These are phyloP conservation scores for Caryopteris hybrid DNA, from an alignment of 305 asterid genomes.

Conservation along the genomic window DNA sequence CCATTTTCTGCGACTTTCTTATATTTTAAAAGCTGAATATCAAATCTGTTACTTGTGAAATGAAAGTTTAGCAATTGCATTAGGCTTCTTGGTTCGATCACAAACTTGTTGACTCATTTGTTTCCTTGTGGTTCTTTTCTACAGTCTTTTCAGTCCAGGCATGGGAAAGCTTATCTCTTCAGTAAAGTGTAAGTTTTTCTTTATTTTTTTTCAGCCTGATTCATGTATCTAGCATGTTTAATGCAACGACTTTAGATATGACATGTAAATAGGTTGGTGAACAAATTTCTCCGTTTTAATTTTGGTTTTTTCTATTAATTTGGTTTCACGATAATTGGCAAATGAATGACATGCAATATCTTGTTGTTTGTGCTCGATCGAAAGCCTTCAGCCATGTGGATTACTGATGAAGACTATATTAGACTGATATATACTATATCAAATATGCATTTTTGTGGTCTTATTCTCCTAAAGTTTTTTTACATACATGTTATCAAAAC, in stretches of 20 bases:
- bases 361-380: neutral
- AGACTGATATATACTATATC: neutral
- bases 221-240: neutral
- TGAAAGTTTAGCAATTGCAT: neutral
- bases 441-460: neutral
- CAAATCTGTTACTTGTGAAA: neutral
- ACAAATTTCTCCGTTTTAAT: neutral
- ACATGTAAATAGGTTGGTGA: constrained; percentile 2
- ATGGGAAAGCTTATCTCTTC: constrained; percentile 91
- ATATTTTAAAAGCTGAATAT: neutral
- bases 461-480: neutral
- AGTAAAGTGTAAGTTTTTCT: constrained; percentile 76
- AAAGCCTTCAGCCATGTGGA: neutral
- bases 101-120: constrained; percentile 13
- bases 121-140: constrained; percentile 27
- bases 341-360: neutral
- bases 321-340: neutral
- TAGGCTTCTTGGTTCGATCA: neutral
- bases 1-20: neutral
- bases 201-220: constrained; percentile 22
- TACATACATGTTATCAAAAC: neutral
- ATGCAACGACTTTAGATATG: neutral
- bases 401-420: neutral
- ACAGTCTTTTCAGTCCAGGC: constrained; percentile 65
- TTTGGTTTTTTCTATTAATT: neutral